Percentiles rank a stretch among this genome's conserved stretches.
Evolutionary conservation across 2,329 filamentous ascomycete genomes (phyloP).

Genomic region (Xenoacremonium recifei): DNA sequence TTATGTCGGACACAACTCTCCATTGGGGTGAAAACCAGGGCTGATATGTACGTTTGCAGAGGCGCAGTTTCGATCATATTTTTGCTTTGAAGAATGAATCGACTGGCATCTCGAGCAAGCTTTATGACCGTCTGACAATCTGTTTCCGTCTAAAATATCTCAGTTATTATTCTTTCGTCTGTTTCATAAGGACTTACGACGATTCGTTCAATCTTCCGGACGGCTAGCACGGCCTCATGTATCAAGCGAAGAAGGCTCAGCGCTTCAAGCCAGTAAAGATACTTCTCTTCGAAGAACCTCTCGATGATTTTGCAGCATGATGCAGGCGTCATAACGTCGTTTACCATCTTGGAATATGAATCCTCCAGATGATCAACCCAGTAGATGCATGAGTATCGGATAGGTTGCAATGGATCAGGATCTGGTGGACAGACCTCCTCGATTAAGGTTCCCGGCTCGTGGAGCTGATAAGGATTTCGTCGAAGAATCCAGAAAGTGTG

Average conservation of each 20-base stretch:
- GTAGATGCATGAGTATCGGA: slow-evolving; percentile 15
- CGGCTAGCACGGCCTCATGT: slow-evolving; percentile 18
- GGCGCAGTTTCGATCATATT: slow-evolving; percentile 25
- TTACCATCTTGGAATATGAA: too few species aligned
- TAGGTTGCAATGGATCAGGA: slow-evolving; percentile 13
- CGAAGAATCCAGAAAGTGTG: slow-evolving; percentile 30
- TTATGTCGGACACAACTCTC: slow-evolving; percentile 16
- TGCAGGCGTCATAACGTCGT: too few species aligned
- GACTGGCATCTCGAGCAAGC: slow-evolving; percentile 27
- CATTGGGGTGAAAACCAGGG: slow-evolving; percentile 30
- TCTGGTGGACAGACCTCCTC: slow-evolving; percentile 8
- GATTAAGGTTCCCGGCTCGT: slow-evolving; percentile 6
- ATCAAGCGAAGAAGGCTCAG: slow-evolving; percentile 8
- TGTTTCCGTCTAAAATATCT: not conserved
- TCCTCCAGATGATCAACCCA: slow-evolving; percentile 19
- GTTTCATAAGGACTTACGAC: slow-evolving; percentile 8
- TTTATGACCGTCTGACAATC: not conserved
- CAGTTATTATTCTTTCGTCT: not conserved
- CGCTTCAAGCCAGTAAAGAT: slow-evolving; percentile 4
- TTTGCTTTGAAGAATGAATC: slow-evolving; percentile 26
- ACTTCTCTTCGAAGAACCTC: slow-evolving; percentile 30
- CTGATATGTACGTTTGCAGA: slow-evolving; percentile 33
- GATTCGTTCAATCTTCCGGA: slow-evolving; percentile 17
- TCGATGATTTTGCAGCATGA: not conserved
- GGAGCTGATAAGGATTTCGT: slow-evolving; percentile 35